phyloP scores from a whole-genome alignment of 345 rosid species.

The Hypericum perforatum region DNA sequence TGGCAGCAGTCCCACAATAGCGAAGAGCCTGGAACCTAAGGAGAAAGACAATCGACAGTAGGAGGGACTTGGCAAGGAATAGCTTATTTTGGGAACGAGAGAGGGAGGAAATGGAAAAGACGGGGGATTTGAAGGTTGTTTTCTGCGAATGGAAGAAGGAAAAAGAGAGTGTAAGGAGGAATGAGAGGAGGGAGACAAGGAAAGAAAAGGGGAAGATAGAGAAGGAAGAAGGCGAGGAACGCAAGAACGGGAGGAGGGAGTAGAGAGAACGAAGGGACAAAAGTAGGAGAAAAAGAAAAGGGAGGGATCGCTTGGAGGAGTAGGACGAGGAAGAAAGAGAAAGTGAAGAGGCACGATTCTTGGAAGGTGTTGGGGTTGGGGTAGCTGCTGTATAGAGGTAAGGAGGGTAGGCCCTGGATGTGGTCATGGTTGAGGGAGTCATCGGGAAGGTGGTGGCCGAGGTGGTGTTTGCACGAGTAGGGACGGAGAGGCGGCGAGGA shows the following conservation, averaged over 20 bases:
- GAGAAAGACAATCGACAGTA: slow-evolving; percentile 57
- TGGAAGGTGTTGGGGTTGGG: slow-evolving; percentile 70
- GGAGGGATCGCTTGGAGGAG: slow-evolving; percentile 23
- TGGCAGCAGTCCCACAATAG: slow-evolving; percentile 84
- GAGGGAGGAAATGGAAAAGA: slow-evolving; percentile 33
- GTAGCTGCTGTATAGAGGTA: slow-evolving; percentile 33
- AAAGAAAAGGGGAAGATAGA: slow-evolving; percentile 19
- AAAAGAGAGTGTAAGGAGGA: slow-evolving; percentile 10
- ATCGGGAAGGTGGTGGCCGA: slow-evolving; percentile 5
- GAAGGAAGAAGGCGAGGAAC: slow-evolving; percentile 34
- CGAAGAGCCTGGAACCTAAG: slow-evolving; percentile 82
- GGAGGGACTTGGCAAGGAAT: slow-evolving; percentile 38
- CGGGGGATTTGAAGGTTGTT: slow-evolving; percentile 24
- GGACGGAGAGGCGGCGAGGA: slow-evolving; percentile 60
- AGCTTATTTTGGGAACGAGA: slow-evolving; percentile 44
- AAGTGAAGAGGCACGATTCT: slow-evolving; percentile 31
- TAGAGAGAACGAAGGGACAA: slow-evolving; percentile 28
- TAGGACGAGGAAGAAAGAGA: slow-evolving; percentile 14
- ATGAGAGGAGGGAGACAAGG: slow-evolving; percentile 14
- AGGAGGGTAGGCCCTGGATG: slow-evolving; percentile 30
- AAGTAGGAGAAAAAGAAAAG: slow-evolving; percentile 20
- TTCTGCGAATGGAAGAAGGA: too few species aligned
- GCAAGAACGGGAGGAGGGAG: slow-evolving; percentile 42
- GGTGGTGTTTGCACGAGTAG: slow-evolving; percentile 25
- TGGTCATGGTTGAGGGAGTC: slow-evolving; percentile 8